Base-by-base conservation (phyloP, 2,329 filamentous ascomycete genomes). In the Phialophora tarda region DNA sequence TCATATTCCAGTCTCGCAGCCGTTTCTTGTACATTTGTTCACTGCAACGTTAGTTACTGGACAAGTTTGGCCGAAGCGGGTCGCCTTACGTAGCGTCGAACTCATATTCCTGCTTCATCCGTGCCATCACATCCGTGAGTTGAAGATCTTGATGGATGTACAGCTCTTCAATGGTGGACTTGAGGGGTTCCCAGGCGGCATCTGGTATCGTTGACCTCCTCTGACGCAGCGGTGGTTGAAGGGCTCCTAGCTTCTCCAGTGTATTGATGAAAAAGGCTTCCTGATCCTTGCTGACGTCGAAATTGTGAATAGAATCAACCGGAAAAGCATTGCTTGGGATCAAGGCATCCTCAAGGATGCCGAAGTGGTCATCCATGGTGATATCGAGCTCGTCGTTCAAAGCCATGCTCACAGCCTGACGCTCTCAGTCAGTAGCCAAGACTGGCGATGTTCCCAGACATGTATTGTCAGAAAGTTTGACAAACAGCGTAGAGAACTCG, bases 21-120 rank as follows among this genome's bases (percentile, higher is more conserved):
- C 48, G 59, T 53, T 38, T 53, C 48, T 61, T 61, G 47, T 61
- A 61, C 59, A 61, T 61, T 61, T 61, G 21, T 4, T 53, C 58
- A 7, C 47, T 61, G 21, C 38, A 23, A 11, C 23, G n/a, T 61
- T 21, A 61, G 58, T 47, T 17, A 5, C 5, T n/a, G 26, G 21
- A 2, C 28, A 17, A 50, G 26, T 21, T 34, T 17, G 21, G 26
- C 24, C 28, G 41, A 26, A 26, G 41, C 38, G 12, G 34, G 38
- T 17, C 38, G 11, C 34, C 41, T 17, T 28, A 61, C 47, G 30
- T 61, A 38, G 59, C 59, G 34, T 61, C 59, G 21, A 61, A 61
- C n/a, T 21, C 30, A 54, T 61, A 44, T 2, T 53, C 21, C 24
- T 38, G 7, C 48, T 41, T 61, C 59, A 61, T 61, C 11, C 21